A percentile compares a stretch with the other conserved stretches of the same genome.
These are phyloP conservation scores for Mycena rosella DNA, from an alignment of 768 basidiomycete species.

Conservation along the genomic window DNA sequence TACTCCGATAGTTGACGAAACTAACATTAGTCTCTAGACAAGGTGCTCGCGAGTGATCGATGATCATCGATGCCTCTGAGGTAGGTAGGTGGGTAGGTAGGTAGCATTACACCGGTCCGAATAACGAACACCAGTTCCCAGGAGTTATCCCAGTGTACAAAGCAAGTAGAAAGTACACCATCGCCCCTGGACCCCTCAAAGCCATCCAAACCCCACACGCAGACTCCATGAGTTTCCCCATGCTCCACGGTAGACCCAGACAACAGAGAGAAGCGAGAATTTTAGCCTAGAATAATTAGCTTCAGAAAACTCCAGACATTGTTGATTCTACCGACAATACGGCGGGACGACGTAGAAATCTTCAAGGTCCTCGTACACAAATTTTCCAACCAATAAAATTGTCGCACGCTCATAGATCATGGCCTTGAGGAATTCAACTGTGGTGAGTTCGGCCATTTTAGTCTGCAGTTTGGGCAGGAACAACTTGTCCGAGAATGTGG, in stretches of 20 bases:
- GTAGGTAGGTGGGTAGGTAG: too few relatives aligned
- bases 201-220: not conserved
- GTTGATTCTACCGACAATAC: not conserved
- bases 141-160: too few relatives aligned
- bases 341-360: conserved; percentile 1
- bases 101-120: too few relatives aligned
- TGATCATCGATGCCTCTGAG: too few relatives aligned
- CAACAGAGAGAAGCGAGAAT: not conserved
- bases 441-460: not conserved
- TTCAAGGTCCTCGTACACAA: not conserved
- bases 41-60: too few relatives aligned
- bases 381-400: not conserved
- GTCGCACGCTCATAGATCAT: not conserved
- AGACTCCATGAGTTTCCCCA: not conserved
- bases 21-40: too few relatives aligned
- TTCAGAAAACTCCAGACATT: conserved; percentile 1
- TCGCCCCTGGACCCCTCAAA: not conserved
- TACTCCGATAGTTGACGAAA: too few relatives aligned
- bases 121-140: too few relatives aligned
- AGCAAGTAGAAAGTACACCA: not conserved
- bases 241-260: conserved; percentile 3
- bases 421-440: conserved; percentile 1
- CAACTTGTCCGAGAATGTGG: too few relatives aligned
- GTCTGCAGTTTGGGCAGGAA: not conserved
- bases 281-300: not conserved